Evolutionary conservation across 768 basidiomycete species (phyloP).

Genomic region (Mycena filopes): DNA sequence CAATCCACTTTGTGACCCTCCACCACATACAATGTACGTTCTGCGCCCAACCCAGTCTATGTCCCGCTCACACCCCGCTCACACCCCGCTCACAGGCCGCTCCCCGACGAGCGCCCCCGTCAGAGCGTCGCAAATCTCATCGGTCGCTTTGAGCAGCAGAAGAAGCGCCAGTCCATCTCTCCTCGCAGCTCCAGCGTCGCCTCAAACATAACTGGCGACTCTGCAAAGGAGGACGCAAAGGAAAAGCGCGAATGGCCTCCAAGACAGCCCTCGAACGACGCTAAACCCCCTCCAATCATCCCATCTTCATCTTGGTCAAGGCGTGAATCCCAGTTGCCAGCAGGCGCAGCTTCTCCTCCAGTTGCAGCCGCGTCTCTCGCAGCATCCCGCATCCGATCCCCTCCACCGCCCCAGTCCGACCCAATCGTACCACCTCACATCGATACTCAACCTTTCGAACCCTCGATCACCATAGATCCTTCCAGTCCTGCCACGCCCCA

Average conservation of each 20-base stretch:
- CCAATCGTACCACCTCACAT: slow-evolving; percentile 32
- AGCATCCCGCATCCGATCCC: slow-evolving; percentile 18
- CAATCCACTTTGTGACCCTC: no score
- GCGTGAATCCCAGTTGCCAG: slow-evolving; percentile 42
- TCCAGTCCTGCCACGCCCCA: slow-evolving; percentile 38
- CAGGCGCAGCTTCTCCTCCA: slow-evolving; percentile 33
- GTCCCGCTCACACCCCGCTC: no score
- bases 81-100: no score
- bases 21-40: no score
- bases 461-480: slow-evolving; percentile 34
- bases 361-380: slow-evolving; percentile 28
- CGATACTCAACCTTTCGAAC: slow-evolving; percentile 35
- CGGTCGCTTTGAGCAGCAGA: slow-evolving; percentile 87
- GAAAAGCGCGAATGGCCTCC: slow-evolving; percentile 87
- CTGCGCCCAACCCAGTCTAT: no score
- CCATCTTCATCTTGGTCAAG: slow-evolving; percentile 47
- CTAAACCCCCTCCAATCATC: slow-evolving; percentile 46
- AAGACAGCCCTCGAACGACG: slow-evolving; percentile 46
- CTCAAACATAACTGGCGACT: slow-evolving; percentile 72
- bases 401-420: slow-evolving; percentile 26
- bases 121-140: slow-evolving; percentile 91
- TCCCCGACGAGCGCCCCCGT: slow-evolving; percentile 90
- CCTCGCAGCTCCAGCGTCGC: slow-evolving; percentile 75
- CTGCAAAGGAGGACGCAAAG: slow-evolving; percentile 71
- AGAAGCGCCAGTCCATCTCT: slow-evolving; percentile 67